Percentiles rank a stretch among this genome's conserved stretches.
These are phyloP conservation scores for Salix dunnii DNA, from an alignment of 345 rosid species.

Conservation along the genomic window DNA sequence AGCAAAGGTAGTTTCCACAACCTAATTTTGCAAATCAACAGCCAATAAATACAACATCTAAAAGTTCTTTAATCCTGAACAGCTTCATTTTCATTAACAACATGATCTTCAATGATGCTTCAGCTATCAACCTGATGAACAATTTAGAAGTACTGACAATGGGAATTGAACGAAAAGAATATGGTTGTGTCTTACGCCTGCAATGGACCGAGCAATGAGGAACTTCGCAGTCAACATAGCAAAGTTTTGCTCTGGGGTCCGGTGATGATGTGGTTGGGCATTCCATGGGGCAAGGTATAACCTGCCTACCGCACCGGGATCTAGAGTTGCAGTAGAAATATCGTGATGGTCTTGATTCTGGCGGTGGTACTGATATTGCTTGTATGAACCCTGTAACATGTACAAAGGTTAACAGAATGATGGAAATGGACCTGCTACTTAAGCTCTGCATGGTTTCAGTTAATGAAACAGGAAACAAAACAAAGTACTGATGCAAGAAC, in stretches of 20 bases:
- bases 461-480: background rate
- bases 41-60: background rate
- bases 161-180: background rate
- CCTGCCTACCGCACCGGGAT: too few species aligned
- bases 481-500: background rate
- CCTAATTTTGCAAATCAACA: background rate
- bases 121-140: background rate
- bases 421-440: background rate
- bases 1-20: background rate
- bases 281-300: too few species aligned
- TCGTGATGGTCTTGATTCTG: too few species aligned
- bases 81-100: background rate
- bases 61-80: background rate
- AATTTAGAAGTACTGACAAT: background rate
- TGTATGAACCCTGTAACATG: slow-evolving; percentile 7
- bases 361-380: too few species aligned
- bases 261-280: too few species aligned
- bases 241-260: slow-evolving; percentile 17
- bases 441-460: slow-evolving; percentile 11
- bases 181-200: slow-evolving; percentile 20
- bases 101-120: background rate
- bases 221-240: slow-evolving; percentile 29
- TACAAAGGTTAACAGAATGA: slow-evolving; percentile 9
- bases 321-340: too few species aligned
- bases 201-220: slow-evolving; percentile 33